Base-by-base conservation (phyloP, 169 alveolate species). In the Eimeria falciformis region DNA sequence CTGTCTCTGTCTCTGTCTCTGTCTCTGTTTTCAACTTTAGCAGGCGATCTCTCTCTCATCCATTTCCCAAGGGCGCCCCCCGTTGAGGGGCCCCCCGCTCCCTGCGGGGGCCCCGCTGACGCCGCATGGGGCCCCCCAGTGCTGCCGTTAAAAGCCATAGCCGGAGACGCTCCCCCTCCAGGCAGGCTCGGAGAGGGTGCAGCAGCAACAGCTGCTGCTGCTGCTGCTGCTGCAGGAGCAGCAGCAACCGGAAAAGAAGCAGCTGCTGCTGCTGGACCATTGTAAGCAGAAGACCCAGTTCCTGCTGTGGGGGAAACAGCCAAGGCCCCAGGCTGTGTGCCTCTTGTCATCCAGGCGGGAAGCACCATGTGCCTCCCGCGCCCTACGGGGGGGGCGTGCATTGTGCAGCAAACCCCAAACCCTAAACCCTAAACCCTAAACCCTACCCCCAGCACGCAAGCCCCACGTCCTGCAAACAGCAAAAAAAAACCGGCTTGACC, bases 291-390 rank as follows among this genome's bases (percentile, higher is more conserved):
- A 23, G 65, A 56, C 45, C 65, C 84, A 21, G 84, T 62, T 25
- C 17, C 78, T 68, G 78, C 78, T 73, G 65, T 62, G 29, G 40
- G 47, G 37, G 65, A 27, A 17, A 56, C 53, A 11, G 58, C 82
- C 56, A 1, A 17, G 47, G 50, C 5, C 21, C 65, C 46, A 43
- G 62, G 29, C 40, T 55, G 78, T 5, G 56, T 6, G 33, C 90
- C 90, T 25, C 65, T 56, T 3, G 90, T 82, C 90, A 82, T 82
- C 90, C 90, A 82, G 45, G 90, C 90, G 23, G 90, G 90, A 25
- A 82, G 78, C 47, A 82, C 90, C 90, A 82, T 82, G 62, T 82
- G 90, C 55, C 90, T 66, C n/a, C 90, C 90, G 18, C 90, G 90
- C 37, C 87, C 87, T 4, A 46, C 78, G 11, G 90, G 69, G 27